phyloP scores from a whole-genome alignment of 1,284 basidiomycete genomes.

The Cryptococcus jaspeensis region DNA sequence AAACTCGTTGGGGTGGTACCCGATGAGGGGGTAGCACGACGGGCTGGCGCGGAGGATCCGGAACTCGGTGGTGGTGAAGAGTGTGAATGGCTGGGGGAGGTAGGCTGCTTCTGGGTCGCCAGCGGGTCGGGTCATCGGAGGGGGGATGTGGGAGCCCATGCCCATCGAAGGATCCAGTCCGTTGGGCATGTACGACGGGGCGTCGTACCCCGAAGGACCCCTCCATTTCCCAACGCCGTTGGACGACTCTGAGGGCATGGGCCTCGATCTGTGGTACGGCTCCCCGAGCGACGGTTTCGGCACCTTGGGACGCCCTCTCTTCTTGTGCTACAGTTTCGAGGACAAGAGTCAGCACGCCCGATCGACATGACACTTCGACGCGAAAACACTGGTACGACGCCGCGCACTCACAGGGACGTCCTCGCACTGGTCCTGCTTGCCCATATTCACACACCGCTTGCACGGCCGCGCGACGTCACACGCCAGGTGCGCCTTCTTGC shows the following conservation, averaged over 20 bases:
- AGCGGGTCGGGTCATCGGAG: neutral
- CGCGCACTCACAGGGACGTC: slow-evolving; percentile 45
- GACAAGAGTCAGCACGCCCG: neutral
- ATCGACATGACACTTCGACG: too few species aligned
- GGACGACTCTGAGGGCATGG: slow-evolving; percentile 2
- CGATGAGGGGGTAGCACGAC: slow-evolving; percentile 30
- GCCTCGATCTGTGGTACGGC: slow-evolving; percentile 29
- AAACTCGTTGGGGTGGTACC: slow-evolving; percentile 44
- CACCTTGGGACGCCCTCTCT: slow-evolving; percentile 46
- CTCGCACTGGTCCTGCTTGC: slow-evolving; percentile 45
- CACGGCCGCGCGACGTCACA: slow-evolving; percentile 47
- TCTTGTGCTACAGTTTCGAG: slow-evolving; percentile 44
- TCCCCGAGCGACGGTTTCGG: slow-evolving; percentile 30
- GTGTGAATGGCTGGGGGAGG: slow-evolving; percentile 23
- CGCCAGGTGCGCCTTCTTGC: slow-evolving; percentile 46
- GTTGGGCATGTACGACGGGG: slow-evolving; percentile 13
- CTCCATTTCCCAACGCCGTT: slow-evolving; percentile 26
- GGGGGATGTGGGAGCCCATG: neutral
- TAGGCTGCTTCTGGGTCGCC: slow-evolving; percentile 2
- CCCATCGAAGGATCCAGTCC: slow-evolving; percentile 5
- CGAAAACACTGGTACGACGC: neutral
- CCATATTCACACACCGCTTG: slow-evolving; percentile 46
- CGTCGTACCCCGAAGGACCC: slow-evolving; percentile 23
- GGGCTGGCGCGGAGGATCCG: slow-evolving; percentile 38
- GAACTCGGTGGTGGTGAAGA: slow-evolving; percentile 44